Base-by-base conservation (phyloP, 2,329 filamentous ascomycete genomes). In the Rosellinia necatrix region DNA sequence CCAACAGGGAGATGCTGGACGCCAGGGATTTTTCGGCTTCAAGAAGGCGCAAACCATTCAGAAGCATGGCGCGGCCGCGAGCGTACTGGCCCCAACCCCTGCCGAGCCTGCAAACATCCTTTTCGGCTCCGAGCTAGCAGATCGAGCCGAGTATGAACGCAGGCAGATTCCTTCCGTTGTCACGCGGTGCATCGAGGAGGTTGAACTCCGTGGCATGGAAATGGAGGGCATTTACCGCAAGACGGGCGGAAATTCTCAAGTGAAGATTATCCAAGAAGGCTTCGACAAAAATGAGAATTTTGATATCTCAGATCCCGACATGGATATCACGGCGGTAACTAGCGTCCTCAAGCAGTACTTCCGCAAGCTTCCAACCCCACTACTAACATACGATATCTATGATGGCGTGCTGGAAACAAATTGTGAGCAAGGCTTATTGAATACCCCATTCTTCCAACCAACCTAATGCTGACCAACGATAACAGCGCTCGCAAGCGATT, bases 331-430 rank as follows among this genome's bases (percentile, higher is more conserved):
- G 53, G 91, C 94, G 10, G 91, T 99, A 53, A 97, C 94, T 2
- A 96, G 91, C 69, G 90, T 93, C 17, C 76, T 99, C 67, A 99
- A 99, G 78, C 93, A 97, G 73, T 99, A 97, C 72, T 96, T 99
- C 83, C 86, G 94, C 65, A 94, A 92, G 74, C 80, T 97, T 30
- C 94, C 94, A 0, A 89, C 83, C 6, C 94, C 94, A 3, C 80
- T 99, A 27, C 85, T 99, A 66, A 96, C 93, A 0, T 97, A 89
- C 72, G 91, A 96, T 19, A 87, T 96, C 22, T 99, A 99, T 69
- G 93, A 97, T 65, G 83, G 85, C 34, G 83, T 99, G 46, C 78
- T 99, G 44, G 92, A 96, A 65, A 91, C 89, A 4, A 86, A 84
- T 62, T 78, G 88, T 90, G 78, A 77, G 87, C 76, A 53, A n/a